These are phyloP conservation scores for Kodamaea kaohsiungensis DNA, from an alignment of 805 yeast genomes.

Conservation along the genomic window DNA sequence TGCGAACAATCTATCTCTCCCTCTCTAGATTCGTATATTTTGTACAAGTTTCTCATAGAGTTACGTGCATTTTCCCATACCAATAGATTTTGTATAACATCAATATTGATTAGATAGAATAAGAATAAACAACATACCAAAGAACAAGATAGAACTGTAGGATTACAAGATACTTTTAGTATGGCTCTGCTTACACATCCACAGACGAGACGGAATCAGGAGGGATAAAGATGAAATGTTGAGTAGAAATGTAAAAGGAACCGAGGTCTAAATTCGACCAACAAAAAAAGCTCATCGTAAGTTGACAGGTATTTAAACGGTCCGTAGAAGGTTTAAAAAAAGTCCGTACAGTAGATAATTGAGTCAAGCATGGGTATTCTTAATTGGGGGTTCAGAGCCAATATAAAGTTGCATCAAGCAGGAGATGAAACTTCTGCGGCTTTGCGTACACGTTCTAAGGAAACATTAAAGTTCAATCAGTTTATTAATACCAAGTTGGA, in stretches of 20 bases:
- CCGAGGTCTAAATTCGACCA: not conserved
- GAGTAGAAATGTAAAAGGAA: not conserved
- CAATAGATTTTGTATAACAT: no score
- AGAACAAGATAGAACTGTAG: no score
- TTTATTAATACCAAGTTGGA: slow-evolving; percentile 12
- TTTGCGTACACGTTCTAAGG: slow-evolving; percentile 13
- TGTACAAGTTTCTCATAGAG: no score
- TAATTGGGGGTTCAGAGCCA: slow-evolving; percentile 43
- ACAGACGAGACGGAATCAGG: no score
- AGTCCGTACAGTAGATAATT: not conserved
- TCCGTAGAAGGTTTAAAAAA: not conserved
- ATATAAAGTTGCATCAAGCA: slow-evolving; percentile 26
- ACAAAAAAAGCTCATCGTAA: not conserved
- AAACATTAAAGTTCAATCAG: slow-evolving; percentile 5
- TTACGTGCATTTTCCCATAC: no score
- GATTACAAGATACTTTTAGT: no score
- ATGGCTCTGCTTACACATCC: no score
- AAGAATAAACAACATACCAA: no score
- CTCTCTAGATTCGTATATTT: no score
- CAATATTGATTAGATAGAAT: no score
- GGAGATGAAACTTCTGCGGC: slow-evolving; percentile 17
- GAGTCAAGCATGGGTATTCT: slow-evolving; percentile 15
- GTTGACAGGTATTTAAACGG: not conserved
- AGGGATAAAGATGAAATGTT: not conserved
- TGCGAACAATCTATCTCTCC: no score